These are phyloP conservation scores for Xylaria curta DNA, from an alignment of 495 filamentous ascomycete genomes.

Conservation along the genomic window DNA sequence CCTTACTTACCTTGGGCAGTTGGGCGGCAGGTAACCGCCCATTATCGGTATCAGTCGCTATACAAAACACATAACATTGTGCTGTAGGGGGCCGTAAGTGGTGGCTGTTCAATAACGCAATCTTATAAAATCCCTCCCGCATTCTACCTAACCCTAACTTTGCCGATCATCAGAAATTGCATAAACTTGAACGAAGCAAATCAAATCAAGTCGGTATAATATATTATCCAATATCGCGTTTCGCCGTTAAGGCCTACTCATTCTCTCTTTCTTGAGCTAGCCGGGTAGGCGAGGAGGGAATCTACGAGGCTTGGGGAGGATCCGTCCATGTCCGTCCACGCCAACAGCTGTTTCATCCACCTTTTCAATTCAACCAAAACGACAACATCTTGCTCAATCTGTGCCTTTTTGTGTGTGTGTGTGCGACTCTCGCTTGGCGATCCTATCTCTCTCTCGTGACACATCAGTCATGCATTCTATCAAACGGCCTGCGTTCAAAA, in stretches of 20 bases:
- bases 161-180: constrained; percentile 8
- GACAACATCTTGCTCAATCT: background rate
- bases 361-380: constrained; percentile 6
- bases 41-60: constrained; percentile 6
- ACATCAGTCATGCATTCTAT: background rate
- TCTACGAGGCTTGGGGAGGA: constrained; percentile 5
- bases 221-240: background rate
- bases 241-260: background rate
- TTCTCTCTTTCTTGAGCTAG: background rate
- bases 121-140: constrained; percentile 9
- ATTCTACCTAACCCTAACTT: background rate
- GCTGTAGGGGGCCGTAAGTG: background rate
- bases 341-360: background rate
- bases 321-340: background rate
- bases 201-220: background rate
- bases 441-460: background rate
- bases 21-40: background rate
- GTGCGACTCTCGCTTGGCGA: background rate
- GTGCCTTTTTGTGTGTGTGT: background rate
- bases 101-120: constrained; percentile 10
- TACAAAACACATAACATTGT: background rate
- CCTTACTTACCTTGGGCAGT: background rate
- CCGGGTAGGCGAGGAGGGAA: background rate
- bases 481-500: background rate
- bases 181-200: constrained; percentile 8